Base-by-base conservation (phyloP, 2,329 filamentous ascomycete species). In the Phialophora chinensis region DNA sequence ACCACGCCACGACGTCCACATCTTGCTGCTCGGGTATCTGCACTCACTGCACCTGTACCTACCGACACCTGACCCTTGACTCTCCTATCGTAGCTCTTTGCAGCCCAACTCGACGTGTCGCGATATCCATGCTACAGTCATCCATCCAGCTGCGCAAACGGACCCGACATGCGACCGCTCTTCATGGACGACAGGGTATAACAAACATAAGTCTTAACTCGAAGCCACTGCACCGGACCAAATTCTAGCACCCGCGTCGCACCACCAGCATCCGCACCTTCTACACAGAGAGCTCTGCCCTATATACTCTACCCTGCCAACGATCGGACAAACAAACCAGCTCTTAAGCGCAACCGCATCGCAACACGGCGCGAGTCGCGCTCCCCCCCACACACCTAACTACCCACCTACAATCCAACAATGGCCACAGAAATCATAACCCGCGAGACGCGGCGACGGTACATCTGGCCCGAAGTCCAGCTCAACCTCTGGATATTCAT, bases 401-500 rank as follows among this genome's bases (percentile, higher is more conserved):
- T 54, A n/a, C 52, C 20, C 3, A 35, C 53, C 54, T 25, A 52
- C 59, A 60, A 33, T 44, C 60, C 68, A 65, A 65, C 70, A 66
- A 70, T 47, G 42, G 80, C 78, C 75, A 73, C 72, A 49, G 72
- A 73, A 50, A 69, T 76, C 47, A 69, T 75, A 50, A 66, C 74
- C 63, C 75, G 74, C 55, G 74, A 77, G 66, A 67, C 69, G 4
- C 76, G 76, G 33, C 77, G 79, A 23, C 78, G 83, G 72, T 89
- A 88, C 79, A 85, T 83, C 78, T 90, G 87, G 87, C 87, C 87
- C 2, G 86, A 89, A 75, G 79, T 85, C 57, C 86, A 88, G 73
- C 81, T 90, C 70, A 88, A 89, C 73, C 77, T 88, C 73, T 90
- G 87, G 87, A 84, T 86, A 61, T 84, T 89, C 71, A 79, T 88